Evolutionary conservation across 176 grass and related monocot species (phyloP).

Genomic region (Coix lacrymajobi): DNA sequence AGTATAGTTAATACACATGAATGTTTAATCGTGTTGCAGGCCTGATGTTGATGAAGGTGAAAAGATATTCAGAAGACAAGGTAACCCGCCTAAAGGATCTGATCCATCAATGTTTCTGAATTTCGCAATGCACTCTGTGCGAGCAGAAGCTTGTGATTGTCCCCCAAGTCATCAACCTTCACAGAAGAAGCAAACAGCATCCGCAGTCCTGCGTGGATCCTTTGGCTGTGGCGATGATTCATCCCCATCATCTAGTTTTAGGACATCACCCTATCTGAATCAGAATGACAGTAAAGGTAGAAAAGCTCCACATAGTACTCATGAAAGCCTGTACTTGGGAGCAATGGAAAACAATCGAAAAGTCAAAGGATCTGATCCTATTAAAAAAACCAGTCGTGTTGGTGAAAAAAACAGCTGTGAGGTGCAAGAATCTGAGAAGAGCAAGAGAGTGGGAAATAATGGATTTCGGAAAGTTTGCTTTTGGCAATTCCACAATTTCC

Average conservation of each 20-base stretch:
- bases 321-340: conserved; percentile 49
- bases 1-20: conserved; percentile 5
- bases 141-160: conserved; percentile 97
- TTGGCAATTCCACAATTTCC: conserved; percentile 97
- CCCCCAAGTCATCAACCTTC: conserved; percentile 80
- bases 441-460: conserved; percentile 76
- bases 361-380: conserved; percentile 51
- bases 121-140: conserved; percentile 97
- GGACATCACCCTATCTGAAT: conserved; percentile 43
- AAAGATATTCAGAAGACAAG: conserved; percentile 88
- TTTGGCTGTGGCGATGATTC: conserved; percentile 58
- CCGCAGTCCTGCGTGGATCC: conserved; percentile 60
- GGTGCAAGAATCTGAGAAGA: conserved; percentile 89
- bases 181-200: conserved; percentile 42
- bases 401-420: conserved; percentile 64
- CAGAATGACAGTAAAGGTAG: conserved; percentile 42
- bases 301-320: conserved; percentile 46
- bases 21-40: conserved; percentile 33
- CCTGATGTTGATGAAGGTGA: conserved; percentile 98
- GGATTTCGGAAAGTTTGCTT: conserved; percentile 85
- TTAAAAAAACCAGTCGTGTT: conserved; percentile 49
- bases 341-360: conserved; percentile 57
- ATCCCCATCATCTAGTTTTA: conserved; percentile 37
- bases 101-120: conserved; percentile 94
- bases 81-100: conserved; percentile 69